Evolutionary conservation across 768 basidiomycete genomes (phyloP), one percentile per base, ranked within the genome.

Genomic region (Suillus fuscotomentosus): DNA sequence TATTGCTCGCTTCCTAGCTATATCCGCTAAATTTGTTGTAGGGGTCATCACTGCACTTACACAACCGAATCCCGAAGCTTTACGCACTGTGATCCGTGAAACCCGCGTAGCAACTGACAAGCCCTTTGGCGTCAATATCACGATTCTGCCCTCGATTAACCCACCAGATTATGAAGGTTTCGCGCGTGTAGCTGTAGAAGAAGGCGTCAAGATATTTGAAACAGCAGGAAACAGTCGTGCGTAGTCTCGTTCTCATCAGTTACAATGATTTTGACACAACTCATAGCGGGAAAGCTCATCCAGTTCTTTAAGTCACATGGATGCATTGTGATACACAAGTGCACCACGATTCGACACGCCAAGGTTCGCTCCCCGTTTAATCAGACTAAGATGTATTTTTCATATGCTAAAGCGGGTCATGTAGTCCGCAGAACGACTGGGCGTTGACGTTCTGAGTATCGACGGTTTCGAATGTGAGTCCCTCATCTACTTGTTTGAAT

Each of bases 161-260:
- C 94, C 95, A 0, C 96, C 96, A 3, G 93, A 95, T 69, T 97
- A 98, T 72, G 88, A 84, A 60, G 93, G 90, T 14, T 95, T 90
- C 69, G 91, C 91, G 0, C 80, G 88, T 42, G 93, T 82, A 9
- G 90, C 94, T 10, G 86, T 95, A 55, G 92, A 92, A 66, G 95
- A 96, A 72, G 93, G 93, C 8, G 84, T 97, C n/a, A 82, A 75
- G 70, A 88, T 97, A 50, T 93, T 95, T 71, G 95, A 97, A 80
- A 97, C 95, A 0, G 95, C 95, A 2, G 96, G 95, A 7, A 93
- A 92, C 70, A 95, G 90, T 69, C 92, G 93, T 94, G 70, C 68
- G 90, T 71, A 17, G 38, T 31, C 8, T 24, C 10, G 10, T 1
- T n/a, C 9, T 42, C 38, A 61, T n/a, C 14, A 48, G 22, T 63